Evolutionary conservation across 768 basidiomycete genomes (phyloP), one percentile per base, ranked within the genome.

Genomic region (Suillus discolor): DNA sequence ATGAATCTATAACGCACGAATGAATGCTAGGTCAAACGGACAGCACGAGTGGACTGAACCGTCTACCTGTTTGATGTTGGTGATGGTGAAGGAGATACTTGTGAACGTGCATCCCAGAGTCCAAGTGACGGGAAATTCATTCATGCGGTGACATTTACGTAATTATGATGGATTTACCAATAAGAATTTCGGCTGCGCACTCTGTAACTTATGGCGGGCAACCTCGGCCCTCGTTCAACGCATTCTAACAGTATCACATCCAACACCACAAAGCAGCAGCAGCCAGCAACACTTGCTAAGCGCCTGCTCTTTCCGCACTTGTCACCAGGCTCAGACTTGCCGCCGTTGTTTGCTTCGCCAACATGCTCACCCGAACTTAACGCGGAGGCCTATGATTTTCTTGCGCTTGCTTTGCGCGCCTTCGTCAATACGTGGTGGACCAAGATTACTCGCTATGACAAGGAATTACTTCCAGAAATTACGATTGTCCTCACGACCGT

Each of bases 351-450:
- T 64, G 74, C 79, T 34, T 77, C 83, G 0, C 77, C 80, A 0
- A 64, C 71, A 15, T 79, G 80, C 11, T 77, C 83, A 0, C 80
- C 82, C 28, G 87, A 91, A 57, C 84, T 95, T 65, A 83, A 85
- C 64, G 80, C 83, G 6, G 75, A 77, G 65, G 72, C 57, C 8
- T 94, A 94, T 72, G 90, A 94, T 76, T 82, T 94, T 65, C 81
- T 94, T 39, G 93, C 94, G 0, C 88, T 94, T 65, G 84, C 88
- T 12, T 82, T 96, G 28, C 85, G 93, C 41, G 92, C 92, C 7
- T 91, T 84, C 71, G 86, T 96, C 44, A 85, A 87, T 57, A 89
- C 91, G 2, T 96, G 93, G 94, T 96, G 93, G 91, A 82, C 90
- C 39, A 92, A 87, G 71, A 83, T 95, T 62, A 86, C 93, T 1